phyloP scores from a whole-genome alignment of 2,329 filamentous ascomycete genomes.

The Exophiala sideris region DNA sequence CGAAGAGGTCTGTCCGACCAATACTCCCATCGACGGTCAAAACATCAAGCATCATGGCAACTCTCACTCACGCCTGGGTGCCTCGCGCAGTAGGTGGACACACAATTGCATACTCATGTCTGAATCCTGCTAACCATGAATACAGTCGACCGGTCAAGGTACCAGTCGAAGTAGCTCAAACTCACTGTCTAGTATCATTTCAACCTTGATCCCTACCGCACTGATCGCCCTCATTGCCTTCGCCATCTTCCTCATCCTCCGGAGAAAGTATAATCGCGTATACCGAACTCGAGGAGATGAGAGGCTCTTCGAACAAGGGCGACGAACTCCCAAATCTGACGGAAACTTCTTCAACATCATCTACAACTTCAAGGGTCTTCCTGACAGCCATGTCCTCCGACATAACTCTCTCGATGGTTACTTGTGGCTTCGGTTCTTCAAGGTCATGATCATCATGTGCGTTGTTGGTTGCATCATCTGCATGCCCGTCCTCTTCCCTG shows the following conservation, averaged over 20 bases:
- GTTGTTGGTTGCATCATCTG: conserved; percentile 78
- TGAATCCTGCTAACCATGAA: neutral
- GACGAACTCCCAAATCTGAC: conserved; percentile 20
- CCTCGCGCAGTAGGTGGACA: conserved; percentile 18
- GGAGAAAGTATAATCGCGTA: conserved; percentile 44
- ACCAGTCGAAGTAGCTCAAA: conserved; percentile 34
- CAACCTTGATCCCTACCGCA: conserved; percentile 48
- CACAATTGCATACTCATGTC: neutral
- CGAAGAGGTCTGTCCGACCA: too few relatives aligned
- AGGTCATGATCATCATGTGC: conserved; percentile 72
- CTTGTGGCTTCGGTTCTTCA: conserved; percentile 83
- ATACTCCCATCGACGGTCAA: neutral
- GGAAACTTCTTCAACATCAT: conserved; percentile 23
- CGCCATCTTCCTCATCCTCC: conserved; percentile 45
- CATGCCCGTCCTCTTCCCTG: conserved; percentile 83
- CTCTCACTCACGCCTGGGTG: conserved; percentile 17
- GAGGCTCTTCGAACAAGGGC: conserved; percentile 41
- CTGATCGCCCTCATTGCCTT: conserved; percentile 45
- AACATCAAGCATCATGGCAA: conserved; percentile 8
- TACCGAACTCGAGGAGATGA: conserved; percentile 45
- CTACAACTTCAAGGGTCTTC: conserved; percentile 48
- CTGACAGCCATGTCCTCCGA: conserved; percentile 78
- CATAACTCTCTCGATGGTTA: conserved; percentile 90
- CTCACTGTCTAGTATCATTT: conserved; percentile 49
- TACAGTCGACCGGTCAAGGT: conserved; percentile 11